Base-by-base conservation (phyloP, 2,329 filamentous ascomycete genomes). In the Sarocladium brachiariae region DNA sequence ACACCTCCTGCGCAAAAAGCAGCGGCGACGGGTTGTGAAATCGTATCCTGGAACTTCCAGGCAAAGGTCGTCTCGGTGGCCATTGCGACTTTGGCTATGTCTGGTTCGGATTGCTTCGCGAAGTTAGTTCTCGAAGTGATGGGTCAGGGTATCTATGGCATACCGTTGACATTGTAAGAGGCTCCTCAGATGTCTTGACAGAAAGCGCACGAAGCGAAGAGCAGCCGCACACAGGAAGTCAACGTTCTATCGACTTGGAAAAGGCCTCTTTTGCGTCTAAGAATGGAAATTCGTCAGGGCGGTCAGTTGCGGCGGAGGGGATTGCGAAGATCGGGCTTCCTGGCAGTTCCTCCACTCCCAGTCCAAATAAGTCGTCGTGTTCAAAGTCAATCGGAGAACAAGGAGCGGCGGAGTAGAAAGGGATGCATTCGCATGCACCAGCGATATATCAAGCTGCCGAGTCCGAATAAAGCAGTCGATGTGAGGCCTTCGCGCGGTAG, bases 1-100 rank as follows among this genome's bases (percentile, higher is more conserved):
- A 96, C 83, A 58, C 93, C 93, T 54, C 93, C 93, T 25, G 89
- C 93, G 61, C 95, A 86, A 63, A 99, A 99, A 30, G 93, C 91
- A 37, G 93, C 92, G 30, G 90, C 72, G 34, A 96, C 84, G 3
- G 92, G 91, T 56, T 95, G 87, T 9, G 90, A 86, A 55, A 96
- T 51, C 53, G 74, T 69, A 49, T 76, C 70, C 43, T 66, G 70
- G 49, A 77, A 56, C 25, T 71, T 69, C 43, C 24, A 31, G 16
- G 4, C 4, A n/a, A 33, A 10, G 4, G 43, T 31, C 24, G 27
- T 7, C n/a, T 47, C 4, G 16, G 43, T 14, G 3, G 25, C 27
- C 43, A 47, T 21, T 9, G 43, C 33, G 5, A 49, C 19, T 41
- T 52, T 54, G 24, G 31, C 46, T 30, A 52, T 51, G 25, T 49